Evolutionary conservation across 1,284 basidiomycete genomes (phyloP), one percentile per base, ranked within the genome.

Genomic region (Apiotrichum gracile): DNA sequence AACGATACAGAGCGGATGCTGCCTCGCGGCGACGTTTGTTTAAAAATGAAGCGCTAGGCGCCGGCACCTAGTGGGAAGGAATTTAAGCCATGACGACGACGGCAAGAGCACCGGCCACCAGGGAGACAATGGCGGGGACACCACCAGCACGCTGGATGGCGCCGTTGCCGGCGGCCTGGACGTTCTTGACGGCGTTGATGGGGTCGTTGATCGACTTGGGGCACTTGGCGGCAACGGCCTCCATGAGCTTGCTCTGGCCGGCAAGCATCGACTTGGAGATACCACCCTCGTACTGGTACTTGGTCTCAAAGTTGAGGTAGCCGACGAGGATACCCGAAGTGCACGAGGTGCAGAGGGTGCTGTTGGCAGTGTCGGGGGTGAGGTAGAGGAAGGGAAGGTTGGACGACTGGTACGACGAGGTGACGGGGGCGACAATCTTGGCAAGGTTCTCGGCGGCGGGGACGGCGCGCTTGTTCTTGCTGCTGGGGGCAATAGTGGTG

Each of bases 371-470:
- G 60, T 67, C 61, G 41, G 85, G 77, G 51, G 79, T 71, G 65
- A 88, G 80, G 83, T 87, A 84, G 62, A 94, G 77, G 86, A 90
- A 93, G 38, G 83, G 78, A 49, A 93, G 74, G 78, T 87, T 86
- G 71, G 80, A 79, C 34, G 66, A 51, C 55, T 75, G 66, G 79
- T 82, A 90, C 17, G 83, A 84, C 13, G 82, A 81, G 37, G 80
- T 74, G 78, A 91, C 87, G 58, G 88, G 87, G 49, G 74, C 71
- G 63, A 78, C 65, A 52, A 76, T 70, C 43, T 74, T 70, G 8
- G 67, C 63, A 42, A 60, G 51, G 39, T 51, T 50, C 47, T 60
- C 43, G 54, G 57, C 25, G 39, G 59, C 45, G 21, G 51, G 35
- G 49, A 62, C 47, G 29, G 56, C 45, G 54, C 62, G 66, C 45